Conservation (phyloP, 306 rosid species). For the Delonix regia region DNA sequence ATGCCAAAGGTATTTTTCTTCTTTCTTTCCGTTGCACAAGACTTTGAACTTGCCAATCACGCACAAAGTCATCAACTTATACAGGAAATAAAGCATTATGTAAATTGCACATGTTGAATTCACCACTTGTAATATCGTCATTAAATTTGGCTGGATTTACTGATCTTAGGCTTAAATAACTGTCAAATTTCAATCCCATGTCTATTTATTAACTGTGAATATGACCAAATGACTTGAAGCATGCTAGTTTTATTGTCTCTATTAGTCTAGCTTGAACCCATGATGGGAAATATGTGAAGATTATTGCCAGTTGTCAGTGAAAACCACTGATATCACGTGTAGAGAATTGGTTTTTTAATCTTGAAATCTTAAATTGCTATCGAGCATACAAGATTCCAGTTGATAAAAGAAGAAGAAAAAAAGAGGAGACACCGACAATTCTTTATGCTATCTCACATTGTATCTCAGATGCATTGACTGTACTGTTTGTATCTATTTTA, state of each 20-base stretch:
- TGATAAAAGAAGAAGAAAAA: not conserved
- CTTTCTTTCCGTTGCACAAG: conserved; percentile 10
- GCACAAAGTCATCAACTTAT: not conserved
- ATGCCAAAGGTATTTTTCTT: conserved; percentile 88
- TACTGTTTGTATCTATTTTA: not conserved
- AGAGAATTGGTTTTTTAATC: not conserved
- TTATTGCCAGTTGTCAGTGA: not conserved
- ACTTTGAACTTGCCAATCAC: conserved; percentile 27
- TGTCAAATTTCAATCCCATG: conserved; percentile 16
- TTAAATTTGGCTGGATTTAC: conserved; percentile 10
- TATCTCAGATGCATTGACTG: not conserved
- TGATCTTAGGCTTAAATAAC: conserved; percentile 14
- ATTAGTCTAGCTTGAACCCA: conserved; percentile 5
- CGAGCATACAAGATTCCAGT: not conserved
- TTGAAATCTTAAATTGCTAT: not conserved
- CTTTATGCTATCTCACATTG: not conserved
- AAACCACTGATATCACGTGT: not conserved
- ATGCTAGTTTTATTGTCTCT: not conserved
- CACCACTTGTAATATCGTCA: not conserved
- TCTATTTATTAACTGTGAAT: conserved; percentile 13
- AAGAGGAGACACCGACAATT: not conserved
- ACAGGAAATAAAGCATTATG: conserved; percentile 4
- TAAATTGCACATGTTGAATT: conserved; percentile 1
- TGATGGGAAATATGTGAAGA: not conserved
- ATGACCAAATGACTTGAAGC: not conserved